Evolutionary conservation across 371 early-diverging fungal genomes (phyloP).

Genomic region (Circinella umbellata): DNA sequence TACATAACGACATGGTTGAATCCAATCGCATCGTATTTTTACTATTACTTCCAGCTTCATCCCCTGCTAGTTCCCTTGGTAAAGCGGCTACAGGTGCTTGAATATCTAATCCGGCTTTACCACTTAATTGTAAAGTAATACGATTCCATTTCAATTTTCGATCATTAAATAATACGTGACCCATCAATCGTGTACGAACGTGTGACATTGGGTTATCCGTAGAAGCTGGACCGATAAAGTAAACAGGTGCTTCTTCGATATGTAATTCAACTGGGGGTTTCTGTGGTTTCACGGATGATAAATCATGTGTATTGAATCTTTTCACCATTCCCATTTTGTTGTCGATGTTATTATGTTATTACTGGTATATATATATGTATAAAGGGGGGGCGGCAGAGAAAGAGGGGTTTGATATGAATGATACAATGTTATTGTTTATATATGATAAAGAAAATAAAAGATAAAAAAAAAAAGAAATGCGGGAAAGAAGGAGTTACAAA

Average conservation of each 20-base stretch:
- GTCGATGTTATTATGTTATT: too few species aligned
- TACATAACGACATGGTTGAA: constrained; percentile 37
- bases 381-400: too few species aligned
- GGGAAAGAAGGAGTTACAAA: too few species aligned
- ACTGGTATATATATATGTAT: too few species aligned
- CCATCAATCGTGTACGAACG: constrained; percentile 44
- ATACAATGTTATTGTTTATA: too few species aligned
- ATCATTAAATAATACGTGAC: constrained; percentile 43
- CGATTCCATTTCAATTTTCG: constrained; percentile 54
- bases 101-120: constrained; percentile 44
- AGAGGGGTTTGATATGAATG: too few species aligned
- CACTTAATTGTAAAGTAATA: constrained; percentile 45
- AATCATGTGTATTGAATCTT: background rate
- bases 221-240: constrained; percentile 49
- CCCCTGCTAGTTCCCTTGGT: constrained; percentile 17
- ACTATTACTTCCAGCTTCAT: constrained; percentile 17
- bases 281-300: constrained; percentile 1
- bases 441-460: too few species aligned
- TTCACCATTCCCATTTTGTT: background rate
- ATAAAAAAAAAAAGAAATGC: too few species aligned
- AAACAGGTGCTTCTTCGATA: constrained; percentile 37
- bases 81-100: constrained; percentile 26
- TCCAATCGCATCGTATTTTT: constrained; percentile 25
- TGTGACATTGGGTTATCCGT: constrained; percentile 51
- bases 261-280: constrained; percentile 29